phyloP scores from a whole-genome alignment of 2,329 filamentous ascomycete genomes.

The Metarhizium guizhouense region DNA sequence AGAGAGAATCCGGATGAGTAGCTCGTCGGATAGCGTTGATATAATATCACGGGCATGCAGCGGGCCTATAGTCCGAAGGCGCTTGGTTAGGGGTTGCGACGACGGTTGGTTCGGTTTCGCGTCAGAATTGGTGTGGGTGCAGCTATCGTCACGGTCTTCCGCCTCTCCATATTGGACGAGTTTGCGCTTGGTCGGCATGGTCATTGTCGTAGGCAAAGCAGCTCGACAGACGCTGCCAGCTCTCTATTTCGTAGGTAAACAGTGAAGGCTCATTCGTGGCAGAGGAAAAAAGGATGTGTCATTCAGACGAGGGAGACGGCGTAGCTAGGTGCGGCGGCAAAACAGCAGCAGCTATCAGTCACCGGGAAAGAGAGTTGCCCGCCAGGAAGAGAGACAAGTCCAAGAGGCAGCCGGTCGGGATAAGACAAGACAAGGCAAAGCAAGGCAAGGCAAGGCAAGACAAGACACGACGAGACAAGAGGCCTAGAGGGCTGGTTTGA shows the following conservation, averaged over 20 bases:
- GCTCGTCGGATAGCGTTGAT: conserved; percentile 73
- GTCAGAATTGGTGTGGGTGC: not conserved
- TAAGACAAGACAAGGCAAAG: no score
- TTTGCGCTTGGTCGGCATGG: conserved; percentile 19
- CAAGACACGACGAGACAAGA: no score
- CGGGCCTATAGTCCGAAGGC: not conserved
- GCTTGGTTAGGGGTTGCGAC: not conserved
- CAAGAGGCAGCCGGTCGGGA: not conserved
- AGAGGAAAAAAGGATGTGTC: not conserved
- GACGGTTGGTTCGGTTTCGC: not conserved
- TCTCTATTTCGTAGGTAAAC: not conserved
- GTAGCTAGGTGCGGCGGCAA: not conserved
- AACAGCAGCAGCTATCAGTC: not conserved
- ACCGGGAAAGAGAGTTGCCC: not conserved
- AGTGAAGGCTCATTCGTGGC: not conserved
- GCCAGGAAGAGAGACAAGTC: no score
- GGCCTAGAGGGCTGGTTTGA: no score
- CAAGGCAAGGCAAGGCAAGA: no score
- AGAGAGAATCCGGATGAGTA: conserved; percentile 75
- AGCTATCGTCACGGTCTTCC: not conserved
- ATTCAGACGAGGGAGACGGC: not conserved
- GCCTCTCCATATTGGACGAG: conserved; percentile 2
- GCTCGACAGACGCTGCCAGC: not conserved
- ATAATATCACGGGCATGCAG: conserved; percentile 46
- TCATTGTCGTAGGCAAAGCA: not conserved